Evolutionary conservation across 805 yeast species (phyloP), one percentile per base, ranked within the genome.

Genomic region (Cyberlindnera samutprakarnensis): DNA sequence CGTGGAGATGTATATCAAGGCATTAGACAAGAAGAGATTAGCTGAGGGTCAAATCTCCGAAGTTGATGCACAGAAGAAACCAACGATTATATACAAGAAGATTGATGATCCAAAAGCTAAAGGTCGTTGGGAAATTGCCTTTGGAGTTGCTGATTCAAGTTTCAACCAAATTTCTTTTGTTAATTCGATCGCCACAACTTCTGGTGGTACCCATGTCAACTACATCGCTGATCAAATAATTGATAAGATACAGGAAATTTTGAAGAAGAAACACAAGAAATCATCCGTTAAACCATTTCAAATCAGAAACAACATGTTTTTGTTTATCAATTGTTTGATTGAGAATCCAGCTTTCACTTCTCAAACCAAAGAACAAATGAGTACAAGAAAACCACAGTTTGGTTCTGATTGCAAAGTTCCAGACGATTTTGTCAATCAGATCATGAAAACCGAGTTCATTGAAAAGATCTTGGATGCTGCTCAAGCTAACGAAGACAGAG

Each of bases 271-370:
- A 49, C 75, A 75, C 38, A 62, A 61, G 34, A 64, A 64, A 36
- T 76, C 86, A 12, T 77, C 75, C 58, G 74, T 92, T 38, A 84
- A 81, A 47, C 92, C 95, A 4, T 79, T 79, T 46, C 97, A 92
- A 59, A 82, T 92, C 36, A 78, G 79, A 52, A 86, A 79, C 58
- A 81, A 87, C 56, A 83, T 92, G 78, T 92, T 92, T 48, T 50
- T 92, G 22, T 92, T 92, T 48, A 66, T 92, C 40, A 92, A 92
- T 57, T 86, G 96, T 68, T 66, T 88, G 46, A 78, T 92, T 58
- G 96, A 87, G 53, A 92, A 92, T 47, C 98, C 98, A 0, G 94
- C 97, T 0, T 92, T 92, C 55, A 87, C 96, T 0, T 88, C 97
- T 1, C 98, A 92, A 61, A 92, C 98, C 0, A 92, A 92, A 52